These are phyloP conservation scores for Trichosporon coremiiforme DNA, from an alignment of 1,284 basidiomycete species.

Conservation along the genomic window DNA sequence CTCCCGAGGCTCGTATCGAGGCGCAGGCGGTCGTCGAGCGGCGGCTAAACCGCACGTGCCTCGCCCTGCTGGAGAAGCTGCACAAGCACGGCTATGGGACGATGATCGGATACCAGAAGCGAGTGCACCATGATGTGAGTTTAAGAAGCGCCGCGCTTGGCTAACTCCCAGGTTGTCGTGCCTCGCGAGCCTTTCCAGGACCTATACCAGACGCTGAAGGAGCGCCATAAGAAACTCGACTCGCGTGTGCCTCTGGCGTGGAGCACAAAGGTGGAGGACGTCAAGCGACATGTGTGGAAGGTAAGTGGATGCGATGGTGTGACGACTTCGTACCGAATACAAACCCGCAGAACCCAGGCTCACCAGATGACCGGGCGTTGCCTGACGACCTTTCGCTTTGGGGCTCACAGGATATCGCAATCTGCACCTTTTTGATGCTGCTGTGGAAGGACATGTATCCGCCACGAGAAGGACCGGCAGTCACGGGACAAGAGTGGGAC, in stretches of 20 bases:
- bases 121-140: slow-evolving; percentile 74
- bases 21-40: slow-evolving; percentile 31
- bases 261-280: slow-evolving; percentile 60
- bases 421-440: slow-evolving; percentile 87
- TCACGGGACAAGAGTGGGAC: slow-evolving; percentile 60
- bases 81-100: slow-evolving; percentile 84
- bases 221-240: slow-evolving; percentile 73
- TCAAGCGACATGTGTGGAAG: slow-evolving; percentile 57
- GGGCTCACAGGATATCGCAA: slow-evolving; percentile 73
- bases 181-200: slow-evolving; percentile 82
- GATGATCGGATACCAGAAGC: slow-evolving; percentile 77
- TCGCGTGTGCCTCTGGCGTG: slow-evolving; percentile 86
- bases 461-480: slow-evolving; percentile 30
- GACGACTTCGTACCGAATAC: slow-evolving; percentile 10
- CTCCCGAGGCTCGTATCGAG: slow-evolving; percentile 19
- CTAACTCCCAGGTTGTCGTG: slow-evolving; percentile 61
- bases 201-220: slow-evolving; percentile 80
- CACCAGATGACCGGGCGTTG: slow-evolving; percentile 37
- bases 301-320: slow-evolving; percentile 35
- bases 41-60: slow-evolving; percentile 76
- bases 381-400: slow-evolving; percentile 44
- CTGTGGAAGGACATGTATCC: slow-evolving; percentile 78
- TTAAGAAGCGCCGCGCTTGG: background rate
- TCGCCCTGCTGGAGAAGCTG: slow-evolving; percentile 76
- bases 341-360: slow-evolving; percentile 35